Evolutionary conservation across 768 basidiomycete genomes (phyloP), one percentile per base, ranked within the genome.

Genomic region (Amanita jacksonii): DNA sequence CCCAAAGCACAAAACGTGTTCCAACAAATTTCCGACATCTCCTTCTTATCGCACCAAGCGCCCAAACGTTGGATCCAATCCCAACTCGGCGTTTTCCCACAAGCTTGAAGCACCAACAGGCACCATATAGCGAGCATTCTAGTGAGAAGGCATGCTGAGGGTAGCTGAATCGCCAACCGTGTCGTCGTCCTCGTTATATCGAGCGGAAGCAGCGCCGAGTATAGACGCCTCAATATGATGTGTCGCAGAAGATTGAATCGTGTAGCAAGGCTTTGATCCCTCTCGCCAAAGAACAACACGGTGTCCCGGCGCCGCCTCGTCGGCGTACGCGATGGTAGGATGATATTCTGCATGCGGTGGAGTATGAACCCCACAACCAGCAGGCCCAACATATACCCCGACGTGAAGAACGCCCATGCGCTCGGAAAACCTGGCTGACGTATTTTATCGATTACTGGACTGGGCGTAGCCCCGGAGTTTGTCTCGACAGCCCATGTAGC

Each of bases 321-420:
- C 15, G 61, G 54, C 10, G 60, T 60, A 2, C 74, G 73, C 27
- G 80, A 73, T 9, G 85, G 85, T 0, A 84, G 76, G 35, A 86
- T 77, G 33, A 85, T 74, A 56, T 87, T 79, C 52, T 86, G 85
- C 46, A 88, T 81, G 22, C 85, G 73, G 52, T 87, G 81, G 46
- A 86, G 60, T 22, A 87, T 54, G 38, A 88, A 61, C 9, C 76
- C 80, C 76, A 85, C 76, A 24, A 78, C 51, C 50, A 85, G 59
- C 38, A 87, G 59, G 0, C 77, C 82, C 28, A 82, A 49, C 50
- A 81, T 74, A 57, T 88, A 88, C 1, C 79, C 74, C 12, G 83
- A 85, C 0, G 79, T 81, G 45, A 85, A 66, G 64, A 88, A 87
- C 0, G 70, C 77, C 72, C 76, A 81, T 1, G 79, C 81, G 0